Evolutionary conservation across 129 eudicot genomes (phyloP).

Genomic region (Escallonia herrerae): DNA sequence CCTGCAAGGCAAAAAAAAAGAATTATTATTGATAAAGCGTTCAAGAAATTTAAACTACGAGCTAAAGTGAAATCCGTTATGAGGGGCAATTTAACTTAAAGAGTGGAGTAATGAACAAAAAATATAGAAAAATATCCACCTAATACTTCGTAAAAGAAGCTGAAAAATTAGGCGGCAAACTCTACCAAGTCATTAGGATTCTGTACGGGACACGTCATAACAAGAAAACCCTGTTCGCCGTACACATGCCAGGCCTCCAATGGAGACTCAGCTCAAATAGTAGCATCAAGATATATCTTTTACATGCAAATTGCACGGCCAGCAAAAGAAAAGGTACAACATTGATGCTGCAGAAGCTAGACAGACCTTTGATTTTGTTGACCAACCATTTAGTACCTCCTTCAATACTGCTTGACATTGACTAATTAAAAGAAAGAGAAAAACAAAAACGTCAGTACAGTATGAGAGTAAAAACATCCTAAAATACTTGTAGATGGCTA

Average conservation of each 20-base stretch:
- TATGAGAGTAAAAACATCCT: no score
- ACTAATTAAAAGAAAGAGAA: conserved; percentile 25
- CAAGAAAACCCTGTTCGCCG: no score
- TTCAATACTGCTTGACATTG: conserved; percentile 64
- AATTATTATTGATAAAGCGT: not conserved
- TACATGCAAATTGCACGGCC: not conserved
- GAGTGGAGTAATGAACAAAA: not conserved
- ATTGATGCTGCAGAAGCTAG: not conserved
- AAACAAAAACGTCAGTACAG: conserved; percentile 4
- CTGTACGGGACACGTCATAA: no score
- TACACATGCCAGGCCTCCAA: no score
- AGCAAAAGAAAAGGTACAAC: not conserved
- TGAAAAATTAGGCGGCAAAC: no score
- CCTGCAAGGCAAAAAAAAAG: conserved; percentile 3
- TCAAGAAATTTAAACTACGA: not conserved
- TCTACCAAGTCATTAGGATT: no score
- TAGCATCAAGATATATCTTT: no score
- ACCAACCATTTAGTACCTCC: conserved; percentile 80
- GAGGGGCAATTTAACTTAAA: not conserved
- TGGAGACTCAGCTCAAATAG: no score
- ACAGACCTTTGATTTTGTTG: conserved; percentile 75
- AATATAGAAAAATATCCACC: not conserved
- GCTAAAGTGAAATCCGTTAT: not conserved
- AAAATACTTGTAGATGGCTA: no score
- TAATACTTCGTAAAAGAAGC: no score